Base-by-base conservation (phyloP, 1,284 basidiomycete species). In the Polyporus tsugae region DNA sequence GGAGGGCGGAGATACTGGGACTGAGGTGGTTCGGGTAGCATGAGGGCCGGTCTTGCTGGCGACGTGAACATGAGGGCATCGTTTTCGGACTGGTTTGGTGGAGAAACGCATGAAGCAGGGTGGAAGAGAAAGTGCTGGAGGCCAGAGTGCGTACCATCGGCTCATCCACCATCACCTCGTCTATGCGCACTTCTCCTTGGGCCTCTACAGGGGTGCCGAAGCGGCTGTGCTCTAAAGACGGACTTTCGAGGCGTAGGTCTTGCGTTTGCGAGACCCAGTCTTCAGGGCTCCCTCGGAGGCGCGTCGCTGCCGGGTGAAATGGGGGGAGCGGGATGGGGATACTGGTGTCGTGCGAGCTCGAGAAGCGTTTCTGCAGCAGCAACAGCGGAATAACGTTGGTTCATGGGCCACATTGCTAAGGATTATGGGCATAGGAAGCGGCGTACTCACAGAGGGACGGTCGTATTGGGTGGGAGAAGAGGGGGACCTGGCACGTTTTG, bases 201-300 rank as follows among this genome's bases (percentile, higher is more conserved):
- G 38, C 10, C 38, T 41, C 58, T 10, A 39, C 58, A 17, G 58
- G 58, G 11, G 58, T 60, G 25, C 38, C 13, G 4, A 41, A 38
- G 38, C 58, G 58, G 15, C 58, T 60, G 29, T 60, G 58, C 63
- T 71, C 71, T 2, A 67, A 58, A 35, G 82, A 74, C n/a, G 89
- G 87, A 69, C 87, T 88, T 67, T 85, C 82, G 49, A 92, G 89
- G 25, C 84, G 83, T 67, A 91, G 81, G 22, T 83, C 87, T 68
- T 85, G 82, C 11, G 91, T 85, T 73, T 88, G 88, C 66, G 83
- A 82, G 15, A 91, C 89, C 91, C 89, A 91, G 73, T 92, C 90
- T 68, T 91, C 90, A 6, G 86, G 83, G 11, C 79, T 75, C 61
- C 83, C 68, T 46, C 74, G 69, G 38, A 69, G 58, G 19, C 70